Evolutionary conservation across 2,329 filamentous ascomycete genomes (phyloP).

Genomic region (Fusarium sp.): DNA sequence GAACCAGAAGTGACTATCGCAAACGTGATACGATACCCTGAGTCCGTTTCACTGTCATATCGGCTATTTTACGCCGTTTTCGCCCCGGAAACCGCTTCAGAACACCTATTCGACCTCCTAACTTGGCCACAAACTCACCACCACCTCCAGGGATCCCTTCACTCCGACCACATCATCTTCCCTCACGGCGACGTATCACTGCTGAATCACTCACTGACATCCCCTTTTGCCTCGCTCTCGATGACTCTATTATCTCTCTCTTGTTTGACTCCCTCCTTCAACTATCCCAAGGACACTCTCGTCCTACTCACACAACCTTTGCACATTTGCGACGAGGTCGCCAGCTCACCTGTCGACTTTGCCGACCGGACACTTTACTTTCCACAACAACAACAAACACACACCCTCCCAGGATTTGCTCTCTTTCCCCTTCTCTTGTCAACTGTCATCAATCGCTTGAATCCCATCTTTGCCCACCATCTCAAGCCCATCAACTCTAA

Average conservation of each 20-base stretch:
- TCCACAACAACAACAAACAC: background rate
- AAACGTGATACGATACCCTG: background rate
- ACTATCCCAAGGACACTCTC: background rate
- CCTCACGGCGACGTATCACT: background rate
- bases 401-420: background rate
- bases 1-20: background rate
- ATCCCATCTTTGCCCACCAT: background rate
- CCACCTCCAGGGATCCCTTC: background rate
- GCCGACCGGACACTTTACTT: background rate
- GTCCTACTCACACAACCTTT: background rate
- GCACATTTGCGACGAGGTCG: background rate
- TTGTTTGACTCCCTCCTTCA: background rate
- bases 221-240: background rate
- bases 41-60: background rate
- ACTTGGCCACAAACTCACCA: background rate
- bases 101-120: background rate
- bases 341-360: background rate
- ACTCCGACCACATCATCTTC: background rate
- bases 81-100: background rate
- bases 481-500: background rate
- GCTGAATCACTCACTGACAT: background rate
- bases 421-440: background rate
- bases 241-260: background rate
- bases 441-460: background rate
- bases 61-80: background rate